phyloP scores from a whole-genome alignment of 805 yeast species.

The Zygotorulaspora florentina region DNA sequence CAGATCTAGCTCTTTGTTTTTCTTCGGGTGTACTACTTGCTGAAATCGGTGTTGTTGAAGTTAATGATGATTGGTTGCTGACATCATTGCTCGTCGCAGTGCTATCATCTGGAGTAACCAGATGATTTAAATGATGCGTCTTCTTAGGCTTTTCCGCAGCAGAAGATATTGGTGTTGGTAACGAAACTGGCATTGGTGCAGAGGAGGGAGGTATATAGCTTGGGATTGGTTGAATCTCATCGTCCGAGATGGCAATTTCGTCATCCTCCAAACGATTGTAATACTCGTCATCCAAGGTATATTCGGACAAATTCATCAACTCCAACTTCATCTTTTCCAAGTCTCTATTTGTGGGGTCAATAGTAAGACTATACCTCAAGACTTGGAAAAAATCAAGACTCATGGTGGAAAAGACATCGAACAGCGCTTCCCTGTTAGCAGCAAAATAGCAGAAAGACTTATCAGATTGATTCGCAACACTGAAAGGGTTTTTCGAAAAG shows the following conservation, averaged over 20 bases:
- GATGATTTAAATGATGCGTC: conserved; percentile 1
- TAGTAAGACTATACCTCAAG: conserved; percentile 67
- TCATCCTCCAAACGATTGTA: conserved; percentile 44
- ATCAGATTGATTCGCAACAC: conserved; percentile 74
- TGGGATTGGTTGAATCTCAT: conserved; percentile 22
- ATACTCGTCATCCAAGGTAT: conserved; percentile 80
- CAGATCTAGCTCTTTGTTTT: conserved; percentile 27
- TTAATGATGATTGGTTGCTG: background rate
- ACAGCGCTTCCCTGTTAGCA: conserved; percentile 79
- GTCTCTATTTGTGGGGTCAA: conserved; percentile 84
- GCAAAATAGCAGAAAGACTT: conserved; percentile 82
- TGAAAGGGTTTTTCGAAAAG: conserved; percentile 86
- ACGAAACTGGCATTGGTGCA: conserved; percentile 28
- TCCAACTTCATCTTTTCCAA: conserved; percentile 57
- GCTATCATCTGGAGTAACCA: background rate
- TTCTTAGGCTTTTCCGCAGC: conserved; percentile 11
- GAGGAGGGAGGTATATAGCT: conserved; percentile 27
- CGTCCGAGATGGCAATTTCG: conserved; percentile 19
- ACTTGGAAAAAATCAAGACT: conserved; percentile 83
- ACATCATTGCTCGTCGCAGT: background rate
- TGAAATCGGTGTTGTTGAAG: background rate
- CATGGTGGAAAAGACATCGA: conserved; percentile 89
- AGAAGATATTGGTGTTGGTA: conserved; percentile 31
- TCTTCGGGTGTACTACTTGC: conserved; percentile 2
- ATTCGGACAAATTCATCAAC: conserved; percentile 53